Conservation (phyloP, 257 asterid genomes). For the Pogostemon cablin region DNA sequence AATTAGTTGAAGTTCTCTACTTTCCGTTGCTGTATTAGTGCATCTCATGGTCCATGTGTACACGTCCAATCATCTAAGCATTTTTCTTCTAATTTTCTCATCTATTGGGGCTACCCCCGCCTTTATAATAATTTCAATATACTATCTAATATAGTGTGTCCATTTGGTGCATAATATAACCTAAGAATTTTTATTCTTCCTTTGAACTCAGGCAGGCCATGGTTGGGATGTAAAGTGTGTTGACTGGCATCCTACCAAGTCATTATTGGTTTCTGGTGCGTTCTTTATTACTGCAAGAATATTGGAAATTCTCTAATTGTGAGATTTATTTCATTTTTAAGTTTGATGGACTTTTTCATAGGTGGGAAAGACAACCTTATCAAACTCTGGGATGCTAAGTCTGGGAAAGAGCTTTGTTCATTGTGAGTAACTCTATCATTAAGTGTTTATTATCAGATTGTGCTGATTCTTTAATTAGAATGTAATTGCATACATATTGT, state of each 20-base stretch:
- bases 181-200: slow-evolving; percentile 55
- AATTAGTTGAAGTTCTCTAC: background rate
- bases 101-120: background rate
- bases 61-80: background rate
- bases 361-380: slow-evolving; percentile 99
- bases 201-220: slow-evolving; percentile 99
- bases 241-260: slow-evolving; percentile 99
- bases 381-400: slow-evolving; percentile 99
- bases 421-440: slow-evolving; percentile 59
- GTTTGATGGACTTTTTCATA: slow-evolving; percentile 42
- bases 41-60: background rate
- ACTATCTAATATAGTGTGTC: background rate
- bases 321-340: slow-evolving; percentile 23
- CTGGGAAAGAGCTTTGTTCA: slow-evolving; percentile 89
- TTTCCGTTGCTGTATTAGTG: background rate
- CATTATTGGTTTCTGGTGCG: slow-evolving; percentile 88
- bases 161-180: slow-evolving; percentile 42
- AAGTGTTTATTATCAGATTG: slow-evolving; percentile 11
- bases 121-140: background rate
- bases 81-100: background rate
- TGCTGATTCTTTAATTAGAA: slow-evolving; percentile 27
- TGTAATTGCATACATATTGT: slow-evolving; percentile 30
- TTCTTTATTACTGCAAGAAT: slow-evolving; percentile 27
- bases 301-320: background rate
- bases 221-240: slow-evolving; percentile 99